A percentile compares a stretch with the other conserved stretches of the same genome.
Conservation (phyloP, 1,139 yeast genomes). For the Candida sp. region DNA sequence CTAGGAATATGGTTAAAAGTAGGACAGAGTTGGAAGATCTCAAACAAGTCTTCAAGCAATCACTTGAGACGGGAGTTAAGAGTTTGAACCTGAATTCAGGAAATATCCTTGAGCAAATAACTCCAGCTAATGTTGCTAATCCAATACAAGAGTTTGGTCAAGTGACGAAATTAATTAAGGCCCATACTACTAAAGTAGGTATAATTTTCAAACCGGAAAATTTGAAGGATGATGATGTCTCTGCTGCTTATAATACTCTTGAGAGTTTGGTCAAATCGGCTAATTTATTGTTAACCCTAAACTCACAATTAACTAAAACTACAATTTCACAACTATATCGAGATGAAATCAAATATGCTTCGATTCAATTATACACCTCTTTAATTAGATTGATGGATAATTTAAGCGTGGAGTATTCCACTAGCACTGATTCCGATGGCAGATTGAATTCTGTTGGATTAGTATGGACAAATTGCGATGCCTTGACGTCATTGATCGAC, state of each 20-base stretch:
- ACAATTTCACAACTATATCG: conserved; percentile 39
- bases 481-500: conserved; percentile 31
- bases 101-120: conserved; percentile 9
- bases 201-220: conserved; percentile 66
- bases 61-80: conserved; percentile 28
- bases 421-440: conserved; percentile 20
- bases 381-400: conserved; percentile 22
- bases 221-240: conserved; percentile 26
- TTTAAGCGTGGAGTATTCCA: conserved; percentile 26
- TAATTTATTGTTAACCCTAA: conserved; percentile 43
- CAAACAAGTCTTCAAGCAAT: conserved; percentile 31
- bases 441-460: conserved; percentile 60
- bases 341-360: conserved; percentile 30
- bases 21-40: conserved; percentile 22
- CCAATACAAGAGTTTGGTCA: conserved; percentile 61
- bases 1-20: conserved; percentile 10
- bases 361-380: conserved; percentile 25
- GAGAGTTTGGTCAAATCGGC: conserved; percentile 45
- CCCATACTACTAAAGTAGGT: conserved; percentile 79
- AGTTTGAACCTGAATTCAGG: conserved; percentile 11
- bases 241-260: conserved; percentile 53
- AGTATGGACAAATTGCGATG: conserved; percentile 62
- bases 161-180: conserved; percentile 57
- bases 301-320: conserved; percentile 37
- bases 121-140: conserved; percentile 32